These are phyloP conservation scores for Botrytis squamosa DNA, from an alignment of 2,329 filamentous ascomycete genomes.

Conservation along the genomic window DNA sequence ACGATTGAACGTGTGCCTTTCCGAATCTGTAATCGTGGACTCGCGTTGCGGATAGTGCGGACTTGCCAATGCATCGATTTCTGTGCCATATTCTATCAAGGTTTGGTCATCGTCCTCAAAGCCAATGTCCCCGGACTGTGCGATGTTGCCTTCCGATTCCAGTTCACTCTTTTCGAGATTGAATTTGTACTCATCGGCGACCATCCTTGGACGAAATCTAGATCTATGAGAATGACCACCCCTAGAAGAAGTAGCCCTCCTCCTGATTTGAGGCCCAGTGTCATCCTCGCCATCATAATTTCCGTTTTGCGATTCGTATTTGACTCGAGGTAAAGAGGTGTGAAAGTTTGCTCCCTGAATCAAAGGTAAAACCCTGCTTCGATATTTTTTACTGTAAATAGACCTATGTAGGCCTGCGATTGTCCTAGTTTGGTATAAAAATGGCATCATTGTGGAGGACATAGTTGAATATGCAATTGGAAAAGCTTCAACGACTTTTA, in stretches of 20 bases:
- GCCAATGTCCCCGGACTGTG: conserved; percentile 7
- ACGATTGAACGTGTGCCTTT: conserved; percentile 50
- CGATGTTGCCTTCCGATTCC: conserved; percentile 10
- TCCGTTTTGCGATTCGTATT: background rate
- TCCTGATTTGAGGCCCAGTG: background rate
- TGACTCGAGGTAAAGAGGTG: conserved; percentile 9
- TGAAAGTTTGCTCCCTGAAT: conserved; percentile 6
- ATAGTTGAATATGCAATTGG: conserved; percentile 21
- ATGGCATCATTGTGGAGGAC: conserved; percentile 54
- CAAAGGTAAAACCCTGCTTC: background rate
- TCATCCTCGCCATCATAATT: background rate
- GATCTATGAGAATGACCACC: background rate
- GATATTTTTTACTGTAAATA: conserved; percentile 5
- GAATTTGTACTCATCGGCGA: background rate
- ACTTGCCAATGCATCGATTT: conserved; percentile 30
- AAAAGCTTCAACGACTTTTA: conserved; percentile 20
- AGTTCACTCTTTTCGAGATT: conserved; percentile 16
- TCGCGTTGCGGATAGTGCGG: conserved; percentile 30
- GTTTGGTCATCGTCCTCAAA: conserved; percentile 26
- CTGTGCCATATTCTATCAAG: conserved; percentile 23
- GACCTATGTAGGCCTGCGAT: conserved; percentile 40
- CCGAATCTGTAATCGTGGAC: conserved; percentile 57
- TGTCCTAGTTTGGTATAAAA: conserved; percentile 71
- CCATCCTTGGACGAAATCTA: background rate
- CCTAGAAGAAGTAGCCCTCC: background rate